Base-by-base conservation (phyloP, 2,329 filamentous ascomycete genomes). In the Pseudogymnoascus sp. region DNA sequence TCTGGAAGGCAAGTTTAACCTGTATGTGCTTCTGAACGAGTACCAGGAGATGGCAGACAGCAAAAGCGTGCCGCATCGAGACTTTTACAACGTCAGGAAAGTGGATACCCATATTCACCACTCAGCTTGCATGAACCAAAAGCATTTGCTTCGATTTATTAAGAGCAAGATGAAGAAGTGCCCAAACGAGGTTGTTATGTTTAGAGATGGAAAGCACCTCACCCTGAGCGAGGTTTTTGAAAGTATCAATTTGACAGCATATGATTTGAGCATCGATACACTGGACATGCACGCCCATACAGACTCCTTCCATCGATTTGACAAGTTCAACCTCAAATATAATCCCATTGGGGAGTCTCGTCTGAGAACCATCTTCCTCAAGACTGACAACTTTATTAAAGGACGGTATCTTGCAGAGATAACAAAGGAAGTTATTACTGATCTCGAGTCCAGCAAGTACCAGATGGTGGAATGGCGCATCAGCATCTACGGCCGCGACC, bases 161-260 rank as follows among this genome's bases (percentile, higher is more conserved):
- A 99, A 99, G 76, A 96, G 91, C 76, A 99, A 99, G 77, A 97
- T 99, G 91, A 97, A 97, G 82, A 99, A 96, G 75, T 94, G 84
- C 16, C 91, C 92, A 0, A 90, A 97, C 69, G 94, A 99, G 76
- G 85, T 94, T 32, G 94, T 99, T 6, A 82, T 99, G 47, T 95
- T 86, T 74, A 84, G 94, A 71, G 94, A 99, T 73, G 93, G 89
- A 63, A 96, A 93, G 74, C 85, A 96, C 74, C 79, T 99, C 67
- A 97, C 94, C 0, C 76, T 99, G 63, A 86, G 85, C 62, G 90
- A 99, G 75, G 94, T 99, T 0, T 99, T 99, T 74, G 88, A 96
- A 69, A 96, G 91, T 75, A 96, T 99, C 77, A 96, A 96, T 65
- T 78, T 99, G 68, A 97, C 93, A 4, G 94, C 94, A 0, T 99